phyloP scores from a whole-genome alignment of 2,329 filamentous ascomycete species.

The Fusarium graminum region DNA sequence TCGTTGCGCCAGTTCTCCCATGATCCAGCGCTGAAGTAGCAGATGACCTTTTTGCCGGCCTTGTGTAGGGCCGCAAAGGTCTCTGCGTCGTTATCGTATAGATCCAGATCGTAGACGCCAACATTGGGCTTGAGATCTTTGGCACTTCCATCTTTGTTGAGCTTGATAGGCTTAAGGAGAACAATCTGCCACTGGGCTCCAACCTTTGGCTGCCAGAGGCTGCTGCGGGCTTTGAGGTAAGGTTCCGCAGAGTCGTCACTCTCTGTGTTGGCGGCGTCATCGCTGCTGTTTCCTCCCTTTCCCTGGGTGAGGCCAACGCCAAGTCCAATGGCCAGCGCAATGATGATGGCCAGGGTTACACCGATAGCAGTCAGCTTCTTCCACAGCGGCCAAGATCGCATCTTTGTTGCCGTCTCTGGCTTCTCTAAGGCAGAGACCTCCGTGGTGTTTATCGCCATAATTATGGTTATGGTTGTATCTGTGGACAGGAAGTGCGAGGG shows the following conservation, averaged over 20 bases:
- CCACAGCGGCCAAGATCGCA: slow-evolving; percentile 48
- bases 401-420: slow-evolving; percentile 12
- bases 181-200: slow-evolving; percentile 73
- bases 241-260: slow-evolving; percentile 37
- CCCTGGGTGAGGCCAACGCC: slow-evolving; percentile 65
- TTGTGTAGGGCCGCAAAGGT: slow-evolving; percentile 69
- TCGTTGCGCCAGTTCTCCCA: slow-evolving; percentile 75
- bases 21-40: slow-evolving; percentile 80
- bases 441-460: slow-evolving; percentile 24
- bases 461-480: neutral
- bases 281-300: slow-evolving; percentile 42
- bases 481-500: neutral
- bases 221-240: slow-evolving; percentile 41
- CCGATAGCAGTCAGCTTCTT: slow-evolving; percentile 51
- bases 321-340: slow-evolving; percentile 67
- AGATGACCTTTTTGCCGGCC: slow-evolving; percentile 72
- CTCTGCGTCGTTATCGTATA: slow-evolving; percentile 66
- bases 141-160: slow-evolving; percentile 56
- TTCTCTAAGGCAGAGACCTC: slow-evolving; percentile 22
- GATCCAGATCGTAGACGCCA: slow-evolving; percentile 62
- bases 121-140: slow-evolving; percentile 59
- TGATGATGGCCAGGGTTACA: slow-evolving; percentile 45
- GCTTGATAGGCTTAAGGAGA: slow-evolving; percentile 60
- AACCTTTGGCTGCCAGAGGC: slow-evolving; percentile 66
- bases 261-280: slow-evolving; percentile 28